Evolutionary conservation across 148 eudicot genomes (phyloP).

Genomic region (Bassia scoparia): DNA sequence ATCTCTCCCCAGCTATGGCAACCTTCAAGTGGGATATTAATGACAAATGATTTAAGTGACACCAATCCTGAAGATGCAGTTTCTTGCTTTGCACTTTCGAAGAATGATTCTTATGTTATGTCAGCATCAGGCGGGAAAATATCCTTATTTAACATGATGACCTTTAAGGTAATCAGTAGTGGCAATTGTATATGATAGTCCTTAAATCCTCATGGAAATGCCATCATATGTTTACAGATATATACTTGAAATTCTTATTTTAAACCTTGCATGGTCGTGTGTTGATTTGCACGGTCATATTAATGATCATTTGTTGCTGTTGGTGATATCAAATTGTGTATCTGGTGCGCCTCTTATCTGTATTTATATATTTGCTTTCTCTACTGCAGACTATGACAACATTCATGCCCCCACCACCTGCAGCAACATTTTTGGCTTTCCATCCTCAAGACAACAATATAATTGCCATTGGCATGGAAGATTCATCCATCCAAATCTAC

Average conservation of each 20-base stretch:
- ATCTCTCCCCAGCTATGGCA: slow-evolving; percentile 72
- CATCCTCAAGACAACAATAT: slow-evolving; percentile 88
- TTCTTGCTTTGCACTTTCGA: slow-evolving; percentile 85
- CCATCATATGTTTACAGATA: background rate
- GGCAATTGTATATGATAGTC: background rate
- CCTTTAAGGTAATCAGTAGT: slow-evolving; percentile 54
- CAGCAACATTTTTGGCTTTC: slow-evolving; percentile 83
- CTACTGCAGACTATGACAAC: slow-evolving; percentile 77
- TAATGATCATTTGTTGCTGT: too few relatives aligned
- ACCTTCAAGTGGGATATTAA: slow-evolving; percentile 73
- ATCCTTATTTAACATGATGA: slow-evolving; percentile 84
- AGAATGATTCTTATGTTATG: slow-evolving; percentile 87
- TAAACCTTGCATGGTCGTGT: background rate
- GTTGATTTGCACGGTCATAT: too few relatives aligned
- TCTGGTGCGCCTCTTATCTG: background rate
- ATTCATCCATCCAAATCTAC: slow-evolving; percentile 77
- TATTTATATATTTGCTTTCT: slow-evolving; percentile 16
- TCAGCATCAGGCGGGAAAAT: slow-evolving; percentile 91
- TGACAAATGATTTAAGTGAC: slow-evolving; percentile 74
- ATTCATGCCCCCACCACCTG: slow-evolving; percentile 90
- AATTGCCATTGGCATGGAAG: slow-evolving; percentile 94
- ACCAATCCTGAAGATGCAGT: slow-evolving; percentile 73
- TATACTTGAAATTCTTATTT: background rate
- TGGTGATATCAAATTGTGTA: too few relatives aligned
- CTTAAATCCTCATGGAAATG: background rate